Percentiles rank a stretch among this genome's conserved stretches.
Evolutionary conservation across 192 early-diverging fungal genomes (phyloP).

Genomic region (Coemansia erecta): DNA sequence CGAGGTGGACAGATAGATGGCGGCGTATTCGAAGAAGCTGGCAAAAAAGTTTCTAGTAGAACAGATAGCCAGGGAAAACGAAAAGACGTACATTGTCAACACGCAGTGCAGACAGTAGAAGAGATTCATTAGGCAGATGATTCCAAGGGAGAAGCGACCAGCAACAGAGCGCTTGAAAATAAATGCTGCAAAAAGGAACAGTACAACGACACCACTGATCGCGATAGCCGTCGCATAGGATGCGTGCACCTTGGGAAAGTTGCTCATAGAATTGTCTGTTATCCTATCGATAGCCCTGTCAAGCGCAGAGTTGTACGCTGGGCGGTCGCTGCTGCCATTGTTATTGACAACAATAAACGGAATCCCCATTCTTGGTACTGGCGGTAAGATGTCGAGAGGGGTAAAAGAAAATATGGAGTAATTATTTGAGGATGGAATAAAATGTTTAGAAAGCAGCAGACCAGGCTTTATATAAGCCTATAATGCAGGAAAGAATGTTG

Average conservation of each 20-base stretch:
- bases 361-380: too few relatives aligned
- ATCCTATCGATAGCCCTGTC: background rate
- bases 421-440: too few relatives aligned
- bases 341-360: background rate
- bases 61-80: background rate
- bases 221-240: background rate
- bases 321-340: background rate
- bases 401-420: too few relatives aligned
- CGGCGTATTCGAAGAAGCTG: background rate
- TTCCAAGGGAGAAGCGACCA: background rate
- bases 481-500: too few relatives aligned
- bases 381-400: too few relatives aligned
- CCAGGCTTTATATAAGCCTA: too few relatives aligned
- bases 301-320: background rate
- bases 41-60: background rate
- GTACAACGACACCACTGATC: background rate
- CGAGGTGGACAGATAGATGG: background rate
- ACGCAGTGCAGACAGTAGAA: conserved; percentile 4
- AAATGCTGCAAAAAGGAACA: background rate
- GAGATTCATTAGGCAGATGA: background rate
- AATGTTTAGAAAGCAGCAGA: too few relatives aligned
- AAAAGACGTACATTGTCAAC: background rate
- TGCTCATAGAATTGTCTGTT: background rate
- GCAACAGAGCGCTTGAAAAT: background rate
- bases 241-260: background rate